Conservation (phyloP, 2,329 filamentous ascomycete genomes). For the Phoma sp. region DNA sequence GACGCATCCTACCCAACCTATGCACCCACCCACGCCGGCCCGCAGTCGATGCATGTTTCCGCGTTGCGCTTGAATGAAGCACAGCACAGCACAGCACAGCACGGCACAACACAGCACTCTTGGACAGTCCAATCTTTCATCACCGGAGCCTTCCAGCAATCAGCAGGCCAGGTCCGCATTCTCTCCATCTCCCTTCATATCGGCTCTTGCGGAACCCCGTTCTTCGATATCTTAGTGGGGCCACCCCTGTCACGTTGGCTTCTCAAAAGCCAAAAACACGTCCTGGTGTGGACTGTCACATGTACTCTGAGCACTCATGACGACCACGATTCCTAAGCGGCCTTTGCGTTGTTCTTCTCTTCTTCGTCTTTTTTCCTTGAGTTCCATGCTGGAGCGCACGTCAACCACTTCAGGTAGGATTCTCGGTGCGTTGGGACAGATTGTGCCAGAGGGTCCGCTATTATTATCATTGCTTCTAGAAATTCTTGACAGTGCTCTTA, state of each 20-base stretch:
- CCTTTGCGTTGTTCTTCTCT: neutral
- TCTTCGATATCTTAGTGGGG: constrained; percentile 26
- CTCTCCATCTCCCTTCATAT: constrained; percentile 22
- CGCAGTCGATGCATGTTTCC: constrained; percentile 29
- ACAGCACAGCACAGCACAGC: constrained; percentile 3
- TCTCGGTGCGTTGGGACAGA: constrained; percentile 12
- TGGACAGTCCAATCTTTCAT: constrained; percentile 2
- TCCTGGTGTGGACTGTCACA: constrained; percentile 7
- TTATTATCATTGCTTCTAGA: constrained; percentile 35
- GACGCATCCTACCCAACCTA: constrained; percentile 13
- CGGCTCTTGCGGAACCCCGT: constrained; percentile 31
- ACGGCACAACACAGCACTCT: constrained; percentile 11
- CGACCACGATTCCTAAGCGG: constrained; percentile 17
- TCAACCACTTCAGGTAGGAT: constrained; percentile 15
- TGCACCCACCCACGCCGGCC: constrained; percentile 22
- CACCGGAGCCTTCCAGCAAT: constrained; percentile 1
- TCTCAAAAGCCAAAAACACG: constrained; percentile 18
- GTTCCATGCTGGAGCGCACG: constrained; percentile 4
- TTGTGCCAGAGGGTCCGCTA: constrained; percentile 28
- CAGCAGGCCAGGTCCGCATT: constrained; percentile 23
- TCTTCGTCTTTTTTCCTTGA: neutral
- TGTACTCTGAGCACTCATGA: constrained; percentile 25
- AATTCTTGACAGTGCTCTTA: constrained; percentile 30
- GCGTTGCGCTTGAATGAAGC: constrained; percentile 21
- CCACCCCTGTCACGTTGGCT: constrained; percentile 31